Percentiles rank a stretch among this genome's conserved stretches.
These are phyloP conservation scores for Wickerhamiella sergipiensis DNA, from an alignment of 805 yeast genomes.

Conservation along the genomic window DNA sequence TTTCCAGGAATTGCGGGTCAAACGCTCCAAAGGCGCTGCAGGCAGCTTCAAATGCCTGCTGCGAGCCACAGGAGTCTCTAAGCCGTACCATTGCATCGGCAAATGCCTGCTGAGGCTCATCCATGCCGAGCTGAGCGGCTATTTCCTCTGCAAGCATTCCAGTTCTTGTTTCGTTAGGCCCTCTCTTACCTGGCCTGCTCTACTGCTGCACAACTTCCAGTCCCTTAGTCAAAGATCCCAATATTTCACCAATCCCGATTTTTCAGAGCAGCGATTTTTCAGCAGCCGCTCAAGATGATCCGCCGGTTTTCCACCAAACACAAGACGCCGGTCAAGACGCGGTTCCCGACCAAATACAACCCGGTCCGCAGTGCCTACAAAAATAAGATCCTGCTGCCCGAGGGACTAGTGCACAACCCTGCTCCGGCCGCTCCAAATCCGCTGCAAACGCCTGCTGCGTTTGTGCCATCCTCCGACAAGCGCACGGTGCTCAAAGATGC, in stretches of 20 bases:
- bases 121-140: background rate
- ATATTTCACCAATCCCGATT: background rate
- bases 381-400: conserved; percentile 40
- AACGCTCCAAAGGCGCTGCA: background rate
- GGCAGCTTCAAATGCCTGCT: background rate
- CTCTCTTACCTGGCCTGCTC: too few species aligned
- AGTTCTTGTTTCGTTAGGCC: too few species aligned
- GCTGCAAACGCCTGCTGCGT: conserved; percentile 51
- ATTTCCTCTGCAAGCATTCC: background rate
- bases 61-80: background rate
- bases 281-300: background rate
- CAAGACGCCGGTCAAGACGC: conserved; percentile 12
- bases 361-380: conserved; percentile 51
- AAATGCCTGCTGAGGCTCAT: background rate
- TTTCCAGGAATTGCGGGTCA: background rate
- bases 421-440: conserved; percentile 52
- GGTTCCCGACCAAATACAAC: conserved; percentile 46
- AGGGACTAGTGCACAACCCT: conserved; percentile 47
- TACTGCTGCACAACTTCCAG: too few species aligned
- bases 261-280: conserved; percentile 3
- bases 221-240: background rate
- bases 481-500: conserved; percentile 30
- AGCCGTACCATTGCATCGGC: background rate
- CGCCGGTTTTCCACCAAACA: conserved; percentile 6
- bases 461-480: conserved; percentile 49